Percentiles rank a stretch among this genome's conserved stretches.
Evolutionary conservation across 2,329 filamentous ascomycete species (phyloP).

Genomic region (Penicillium nordicum): DNA sequence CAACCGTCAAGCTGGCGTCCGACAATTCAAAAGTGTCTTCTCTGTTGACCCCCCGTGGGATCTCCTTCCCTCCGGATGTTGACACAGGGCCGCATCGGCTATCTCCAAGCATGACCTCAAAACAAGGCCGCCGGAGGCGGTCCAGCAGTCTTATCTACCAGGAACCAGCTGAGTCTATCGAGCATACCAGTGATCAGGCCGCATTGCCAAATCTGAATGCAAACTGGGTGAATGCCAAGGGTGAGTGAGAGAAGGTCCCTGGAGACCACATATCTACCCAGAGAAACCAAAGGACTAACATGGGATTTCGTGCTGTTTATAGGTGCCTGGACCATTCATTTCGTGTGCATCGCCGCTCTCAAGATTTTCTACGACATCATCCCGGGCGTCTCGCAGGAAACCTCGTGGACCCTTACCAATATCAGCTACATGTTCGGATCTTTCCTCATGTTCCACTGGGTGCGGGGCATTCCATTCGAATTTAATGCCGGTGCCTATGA

Average conservation of each 20-base stretch:
- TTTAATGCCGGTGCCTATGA: constrained; percentile 98
- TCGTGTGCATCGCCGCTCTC: constrained; percentile 83
- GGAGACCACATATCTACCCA: neutral
- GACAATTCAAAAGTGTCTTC: constrained; percentile 91
- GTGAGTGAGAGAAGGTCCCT: constrained; percentile 51
- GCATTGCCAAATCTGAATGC: constrained; percentile 93
- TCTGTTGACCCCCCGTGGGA: constrained; percentile 81
- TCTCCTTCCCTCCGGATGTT: constrained; percentile 83
- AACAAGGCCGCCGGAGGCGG: constrained; percentile 77
- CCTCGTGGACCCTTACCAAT: constrained; percentile 97
- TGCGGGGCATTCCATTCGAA: constrained; percentile 95
- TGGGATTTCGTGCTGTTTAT: constrained; percentile 13
- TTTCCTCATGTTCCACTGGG: constrained; percentile 99
- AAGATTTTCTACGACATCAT: constrained; percentile 98
- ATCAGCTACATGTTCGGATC: constrained; percentile 99
- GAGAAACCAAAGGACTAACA: constrained; percentile 5
- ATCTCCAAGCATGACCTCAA: constrained; percentile 60
- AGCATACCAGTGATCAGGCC: constrained; percentile 96
- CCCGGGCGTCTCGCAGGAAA: constrained; percentile 93
- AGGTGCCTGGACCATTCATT: constrained; percentile 98
- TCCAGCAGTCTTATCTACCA: constrained; percentile 99
- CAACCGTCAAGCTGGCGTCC: constrained; percentile 26
- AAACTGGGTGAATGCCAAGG: constrained; percentile 99
- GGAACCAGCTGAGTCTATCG: constrained; percentile 91
- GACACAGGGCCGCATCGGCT: constrained; percentile 60